Percentiles rank a stretch among this genome's conserved stretches.
These are phyloP conservation scores for Epichloe coenophiala DNA, from an alignment of 2,329 filamentous ascomycete species.

Conservation along the genomic window DNA sequence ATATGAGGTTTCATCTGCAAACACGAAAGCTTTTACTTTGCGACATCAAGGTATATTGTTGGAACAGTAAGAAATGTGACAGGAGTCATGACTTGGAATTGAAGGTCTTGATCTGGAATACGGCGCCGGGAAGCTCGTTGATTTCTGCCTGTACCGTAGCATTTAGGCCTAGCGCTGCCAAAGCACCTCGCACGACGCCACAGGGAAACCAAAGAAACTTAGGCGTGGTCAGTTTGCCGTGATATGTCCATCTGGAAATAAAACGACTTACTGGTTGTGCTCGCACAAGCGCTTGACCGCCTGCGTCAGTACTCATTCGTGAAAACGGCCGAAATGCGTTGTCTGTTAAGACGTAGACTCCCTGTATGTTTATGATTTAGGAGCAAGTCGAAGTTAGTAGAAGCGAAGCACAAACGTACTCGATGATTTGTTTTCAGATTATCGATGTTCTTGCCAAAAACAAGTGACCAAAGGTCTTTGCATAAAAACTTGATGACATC, in stretches of 20 bases:
- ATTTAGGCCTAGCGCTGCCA: constrained; percentile 81
- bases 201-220: constrained; percentile 94
- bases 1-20: neutral
- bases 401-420: constrained; percentile 29
- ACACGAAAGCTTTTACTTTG: neutral
- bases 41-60: neutral
- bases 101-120: constrained; percentile 89
- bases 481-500: constrained; percentile 98
- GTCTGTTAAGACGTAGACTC: constrained; percentile 92
- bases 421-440: constrained; percentile 97
- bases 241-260: neutral
- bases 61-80: neutral
- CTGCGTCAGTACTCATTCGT: constrained; percentile 74
- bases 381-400: neutral
- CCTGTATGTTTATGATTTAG: constrained; percentile 33
- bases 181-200: constrained; percentile 79
- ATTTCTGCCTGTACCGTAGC: constrained; percentile 88
- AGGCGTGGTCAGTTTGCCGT: neutral
- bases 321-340: constrained; percentile 79
- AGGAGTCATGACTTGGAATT: constrained; percentile 44
- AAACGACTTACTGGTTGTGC: constrained; percentile 59
- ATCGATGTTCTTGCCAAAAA: constrained; percentile 95
- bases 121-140: constrained; percentile 71
- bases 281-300: constrained; percentile 56
- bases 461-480: constrained; percentile 91